Evolutionary conservation across 1,139 yeast species (phyloP), one percentile per base, ranked within the genome.

Genomic region (Candida mesenterica): DNA sequence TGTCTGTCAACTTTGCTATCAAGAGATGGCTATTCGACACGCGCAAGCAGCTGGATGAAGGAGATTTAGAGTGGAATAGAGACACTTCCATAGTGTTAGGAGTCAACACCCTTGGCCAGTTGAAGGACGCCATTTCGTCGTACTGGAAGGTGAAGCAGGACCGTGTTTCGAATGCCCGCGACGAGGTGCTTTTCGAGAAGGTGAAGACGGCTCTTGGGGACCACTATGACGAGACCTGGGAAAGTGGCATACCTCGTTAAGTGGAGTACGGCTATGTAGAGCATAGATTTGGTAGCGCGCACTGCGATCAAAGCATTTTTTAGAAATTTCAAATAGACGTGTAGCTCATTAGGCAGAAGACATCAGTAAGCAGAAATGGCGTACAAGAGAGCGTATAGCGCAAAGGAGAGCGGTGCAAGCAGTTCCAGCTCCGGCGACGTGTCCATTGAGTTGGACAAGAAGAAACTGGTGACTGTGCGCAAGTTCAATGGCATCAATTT

Each of bases 1-100:
- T 89, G 44, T 87, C 96, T 3, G 81, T 87, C 0, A 65, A 94
- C 41, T 90, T 71, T 55, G 92, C 96, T 0, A 63, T 84, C 30
- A 63, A 75, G 35, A 64, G 71, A 34, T 85, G 92, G 85, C 46
- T 66, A 18, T 65, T 65, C 38, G 60, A 53, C 7, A 40, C 56
- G 4, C 34, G 24, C 4, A 39, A 39, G 6, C 44, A 42, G 8
- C 37, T 26, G 14, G 28, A 28, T 2, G 17, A 13, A 3, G 35
- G 29, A 3, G 37, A 33, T 15, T 46, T 51, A 27, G 34, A 39
- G 9, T 59, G 64, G 62, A 60, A 63, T 37, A 58, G 58, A 17
- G 52, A 59, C 12, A 79, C 82, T 1, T 73, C 81, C 2, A 77
- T 88, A 3, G 94, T 88, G 3, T 61, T 88, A 38, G 97, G 97